These are phyloP conservation scores for Bremia lactucae DNA, from an alignment of 352 stramenopile species.

Conservation along the genomic window DNA sequence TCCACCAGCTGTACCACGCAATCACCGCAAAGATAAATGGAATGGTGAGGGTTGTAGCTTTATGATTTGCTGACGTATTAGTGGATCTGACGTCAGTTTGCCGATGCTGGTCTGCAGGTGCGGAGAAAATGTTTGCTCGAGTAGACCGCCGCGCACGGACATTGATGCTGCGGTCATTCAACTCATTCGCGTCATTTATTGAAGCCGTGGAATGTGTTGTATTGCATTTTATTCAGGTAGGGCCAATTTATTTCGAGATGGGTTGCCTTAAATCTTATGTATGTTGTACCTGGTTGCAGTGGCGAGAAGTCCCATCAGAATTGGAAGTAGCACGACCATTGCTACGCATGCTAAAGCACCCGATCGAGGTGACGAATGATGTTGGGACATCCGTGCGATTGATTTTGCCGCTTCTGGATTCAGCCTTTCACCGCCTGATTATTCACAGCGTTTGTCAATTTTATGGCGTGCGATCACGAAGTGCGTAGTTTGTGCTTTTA, in stretches of 20 bases:
- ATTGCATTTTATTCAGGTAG: conserved; percentile 77
- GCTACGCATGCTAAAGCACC: conserved; percentile 47
- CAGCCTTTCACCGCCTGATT: conserved; percentile 79
- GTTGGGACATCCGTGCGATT: conserved; percentile 60
- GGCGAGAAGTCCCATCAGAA: conserved; percentile 60
- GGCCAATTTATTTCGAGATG: neutral
- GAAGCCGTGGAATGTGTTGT: conserved; percentile 70
- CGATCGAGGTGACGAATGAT: conserved; percentile 44
- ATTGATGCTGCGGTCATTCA: conserved; percentile 59
- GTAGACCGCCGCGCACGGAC: conserved; percentile 64
- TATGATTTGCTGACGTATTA: neutral
- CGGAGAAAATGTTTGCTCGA: conserved; percentile 67
- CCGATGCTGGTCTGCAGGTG: conserved; percentile 19
- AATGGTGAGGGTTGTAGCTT: conserved; percentile 28
- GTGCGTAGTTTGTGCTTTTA: conserved; percentile 23
- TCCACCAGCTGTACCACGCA: conserved; percentile 24
- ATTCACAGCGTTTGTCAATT: conserved; percentile 85
- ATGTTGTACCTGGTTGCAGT: conserved; percentile 24
- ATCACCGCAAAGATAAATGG: conserved; percentile 59
- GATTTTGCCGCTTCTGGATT: conserved; percentile 66
- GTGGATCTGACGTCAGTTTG: neutral
- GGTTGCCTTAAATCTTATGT: neutral
- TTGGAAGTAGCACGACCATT: conserved; percentile 54
- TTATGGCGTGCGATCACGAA: conserved; percentile 73
- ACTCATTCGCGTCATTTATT: conserved; percentile 57